Evolutionary conservation across 345 rosid species (phyloP).

Genomic region (Eucalyptus viminalis): DNA sequence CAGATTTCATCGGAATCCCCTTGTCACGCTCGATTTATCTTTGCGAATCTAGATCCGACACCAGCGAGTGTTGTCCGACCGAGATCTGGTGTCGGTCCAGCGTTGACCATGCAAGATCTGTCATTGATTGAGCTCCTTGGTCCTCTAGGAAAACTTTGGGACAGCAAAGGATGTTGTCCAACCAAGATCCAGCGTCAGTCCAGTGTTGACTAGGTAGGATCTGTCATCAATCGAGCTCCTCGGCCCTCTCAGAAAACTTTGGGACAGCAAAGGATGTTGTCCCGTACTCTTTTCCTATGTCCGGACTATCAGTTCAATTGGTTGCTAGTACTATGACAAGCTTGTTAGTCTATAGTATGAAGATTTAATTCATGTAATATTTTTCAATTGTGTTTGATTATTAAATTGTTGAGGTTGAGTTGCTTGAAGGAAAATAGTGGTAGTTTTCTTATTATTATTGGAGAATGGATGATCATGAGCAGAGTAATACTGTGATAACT

Average conservation of each 20-base stretch:
- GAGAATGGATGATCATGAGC: neutral
- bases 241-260: too few relatives aligned
- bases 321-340: neutral
- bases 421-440: neutral
- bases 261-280: too few relatives aligned
- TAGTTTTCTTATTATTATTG: neutral
- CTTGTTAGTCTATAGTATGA: neutral
- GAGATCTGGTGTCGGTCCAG: neutral
- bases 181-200: too few relatives aligned
- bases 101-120: neutral
- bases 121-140: neutral
- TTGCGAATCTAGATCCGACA: neutral
- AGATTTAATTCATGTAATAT: neutral
- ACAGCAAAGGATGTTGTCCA: neutral
- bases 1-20: neutral
- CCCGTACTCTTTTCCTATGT: too few relatives aligned
- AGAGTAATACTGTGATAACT: neutral
- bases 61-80: accelerated
- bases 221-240: too few relatives aligned
- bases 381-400: neutral
- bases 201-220: too few relatives aligned
- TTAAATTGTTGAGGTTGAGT: neutral
- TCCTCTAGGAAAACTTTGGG: neutral
- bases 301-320: neutral
- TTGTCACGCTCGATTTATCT: neutral